Conservation (phyloP, 805 yeast species). For the Zygoascus biomembranicola region DNA sequence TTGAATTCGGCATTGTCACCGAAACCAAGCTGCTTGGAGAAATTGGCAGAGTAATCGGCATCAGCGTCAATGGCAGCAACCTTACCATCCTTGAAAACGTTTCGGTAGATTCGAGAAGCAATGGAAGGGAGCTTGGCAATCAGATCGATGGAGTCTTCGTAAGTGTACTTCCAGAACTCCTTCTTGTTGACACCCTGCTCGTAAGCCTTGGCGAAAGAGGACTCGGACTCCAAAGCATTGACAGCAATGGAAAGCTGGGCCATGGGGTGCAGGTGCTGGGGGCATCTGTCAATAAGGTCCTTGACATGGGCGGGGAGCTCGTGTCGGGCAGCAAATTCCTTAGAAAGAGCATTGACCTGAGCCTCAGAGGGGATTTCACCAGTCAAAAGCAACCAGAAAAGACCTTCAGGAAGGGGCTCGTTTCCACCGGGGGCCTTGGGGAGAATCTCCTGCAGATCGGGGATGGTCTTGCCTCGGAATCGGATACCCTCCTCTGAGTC, state of each 20-base stretch:
- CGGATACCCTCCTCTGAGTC: slow-evolving; percentile 83
- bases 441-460: slow-evolving; percentile 62
- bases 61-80: slow-evolving; percentile 38
- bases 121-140: slow-evolving; percentile 76
- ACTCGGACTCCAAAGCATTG: slow-evolving; percentile 73
- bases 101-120: slow-evolving; percentile 78
- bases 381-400: slow-evolving; percentile 74
- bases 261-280: slow-evolving; percentile 78
- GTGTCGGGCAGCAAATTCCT: slow-evolving; percentile 72
- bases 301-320: slow-evolving; percentile 71
- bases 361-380: slow-evolving; percentile 73
- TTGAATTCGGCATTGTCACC: slow-evolving; percentile 41
- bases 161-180: slow-evolving; percentile 77
- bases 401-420: slow-evolving; percentile 68
- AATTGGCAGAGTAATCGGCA: slow-evolving; percentile 67
- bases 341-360: slow-evolving; percentile 63
- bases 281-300: slow-evolving; percentile 64
- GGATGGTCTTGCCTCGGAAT: slow-evolving; percentile 78
- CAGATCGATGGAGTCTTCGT: slow-evolving; percentile 71
- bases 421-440: slow-evolving; percentile 67
- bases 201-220: slow-evolving; percentile 77
- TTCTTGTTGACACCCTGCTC: slow-evolving; percentile 75
- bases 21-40: slow-evolving; percentile 57
- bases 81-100: slow-evolving; percentile 77
- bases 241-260: slow-evolving; percentile 82